Base-by-base conservation (phyloP, 2,329 filamentous ascomycete species). In the Sporothrix brunneoviolacea region DNA sequence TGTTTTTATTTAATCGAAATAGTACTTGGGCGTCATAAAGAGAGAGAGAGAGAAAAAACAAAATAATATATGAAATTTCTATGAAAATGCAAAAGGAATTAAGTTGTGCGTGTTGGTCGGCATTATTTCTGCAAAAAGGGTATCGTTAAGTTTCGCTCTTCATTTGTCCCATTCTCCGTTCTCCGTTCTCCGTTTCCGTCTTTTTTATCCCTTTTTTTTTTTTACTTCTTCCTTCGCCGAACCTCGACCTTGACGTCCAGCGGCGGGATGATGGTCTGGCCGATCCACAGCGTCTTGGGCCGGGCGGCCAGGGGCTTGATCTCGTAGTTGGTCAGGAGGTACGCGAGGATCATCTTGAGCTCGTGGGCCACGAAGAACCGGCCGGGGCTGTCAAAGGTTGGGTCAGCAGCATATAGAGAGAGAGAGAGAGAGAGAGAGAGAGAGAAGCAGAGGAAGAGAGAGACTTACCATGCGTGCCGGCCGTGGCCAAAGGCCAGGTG, bases 401-500 rank as follows among this genome's bases (percentile, higher is more conserved):
- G 1, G 73, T 66, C 30, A 79, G 58, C 13, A 79, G 65, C 59
- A 80, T 75, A 60, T 81, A 81, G 13, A 78, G 63, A 59, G 79
- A 75, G 51, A 77, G 70, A 0, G 74, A 70, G 0, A 76, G 76
- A 52, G 80, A 79, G 64, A 80, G 80, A 0, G 77, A 68, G 0
- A 40, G 10, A 40, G 19, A 19, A 3, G 12, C 10, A 28, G 8
- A 18, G 16, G 12, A 9, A 9, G 18, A 28, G 2, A 16, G n/a
- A 10, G 15, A 59, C 65, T 54, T 48, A 68, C 67, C 61, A 76
- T 2, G 72, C 75, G 59, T 82, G 77, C 54, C 73, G 66, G 8
- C 79, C 79, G 53, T 80, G 75, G 0, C 79, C 77, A 61, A 82
- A 83, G 0, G 73, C 66, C 18, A 81, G 59, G 56, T 77, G 73